Evolutionary conservation across 1,139 yeast genomes (phyloP).

Genomic region (Candida sanyaensis): DNA sequence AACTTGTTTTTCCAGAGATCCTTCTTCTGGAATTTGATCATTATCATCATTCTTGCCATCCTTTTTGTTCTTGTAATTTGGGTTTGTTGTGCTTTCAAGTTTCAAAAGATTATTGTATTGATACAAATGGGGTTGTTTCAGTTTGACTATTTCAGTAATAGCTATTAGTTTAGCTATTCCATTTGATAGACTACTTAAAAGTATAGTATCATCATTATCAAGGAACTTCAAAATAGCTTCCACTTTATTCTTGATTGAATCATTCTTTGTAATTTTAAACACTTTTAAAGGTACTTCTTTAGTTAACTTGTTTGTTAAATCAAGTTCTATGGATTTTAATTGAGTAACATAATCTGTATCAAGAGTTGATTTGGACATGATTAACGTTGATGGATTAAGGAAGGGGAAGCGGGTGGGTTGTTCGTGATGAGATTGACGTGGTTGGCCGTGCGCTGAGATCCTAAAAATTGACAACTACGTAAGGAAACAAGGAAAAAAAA

Average conservation of each 20-base stretch:
- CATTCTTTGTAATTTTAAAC: slow-evolving; percentile 26
- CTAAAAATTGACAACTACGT: too few relatives aligned
- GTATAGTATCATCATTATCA: slow-evolving; percentile 10
- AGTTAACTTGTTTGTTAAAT: background rate
- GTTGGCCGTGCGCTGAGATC: background rate
- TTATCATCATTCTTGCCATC: background rate
- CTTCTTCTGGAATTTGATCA: slow-evolving; percentile 1
- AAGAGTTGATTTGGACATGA: slow-evolving; percentile 3
- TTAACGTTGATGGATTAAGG: background rate
- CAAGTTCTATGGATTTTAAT: background rate
- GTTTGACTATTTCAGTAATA: slow-evolving; percentile 29
- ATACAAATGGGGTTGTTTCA: slow-evolving; percentile 6
- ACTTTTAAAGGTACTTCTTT: slow-evolving; percentile 5
- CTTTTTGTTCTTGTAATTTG: slow-evolving; percentile 9
- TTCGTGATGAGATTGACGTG: background rate
- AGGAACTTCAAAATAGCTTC: slow-evolving; percentile 17
- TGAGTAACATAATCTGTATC: slow-evolving; percentile 2
- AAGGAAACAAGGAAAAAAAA: background rate
- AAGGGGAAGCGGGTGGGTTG: background rate
- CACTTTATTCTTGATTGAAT: slow-evolving; percentile 24
- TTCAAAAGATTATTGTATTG: slow-evolving; percentile 15
- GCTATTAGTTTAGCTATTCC: slow-evolving; percentile 27
- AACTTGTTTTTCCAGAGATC: slow-evolving; percentile 7
- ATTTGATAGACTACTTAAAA: slow-evolving; percentile 21
- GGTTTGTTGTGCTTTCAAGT: slow-evolving; percentile 12